Base-by-base conservation (phyloP, 1,139 yeast species). In the Magnusiomyces tetraspermus region DNA sequence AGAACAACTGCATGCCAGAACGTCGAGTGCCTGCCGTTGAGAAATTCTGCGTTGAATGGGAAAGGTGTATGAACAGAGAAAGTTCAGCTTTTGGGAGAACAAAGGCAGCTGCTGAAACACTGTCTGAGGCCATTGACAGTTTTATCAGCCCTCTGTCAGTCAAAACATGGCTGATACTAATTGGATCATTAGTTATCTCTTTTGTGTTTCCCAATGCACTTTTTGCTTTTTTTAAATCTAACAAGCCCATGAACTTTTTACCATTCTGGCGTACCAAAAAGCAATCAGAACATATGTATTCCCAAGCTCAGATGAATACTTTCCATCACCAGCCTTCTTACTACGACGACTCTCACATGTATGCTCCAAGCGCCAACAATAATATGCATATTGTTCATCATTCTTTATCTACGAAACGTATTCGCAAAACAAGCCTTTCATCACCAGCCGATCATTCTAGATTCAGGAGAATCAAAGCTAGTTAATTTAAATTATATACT, bases 51-150 rank as follows among this genome's bases (percentile, higher is more conserved):
- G 72, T 76, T 33, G 72, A 73, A 43, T 87, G 96, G 95, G 83
- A 80, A 57, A 77, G 76, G 57, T 92, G 98, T 67, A 89, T 86
- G 95, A 80, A 82, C 60, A 75, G 88, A 56, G 95, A 90, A 61
- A 96, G 96, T 15, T 78, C 79, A 43, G 72, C 79, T 6, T 79
- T 89, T n/a, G 94, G 92, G 3, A 76, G 80, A 48, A 86, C 94
- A 2, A 76, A 79, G 59, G 78, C 89, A 31, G 79, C 89, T 0
- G 95, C 95, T 0, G 90, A 83, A 62, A 79, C 94, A 0, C 76
- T 88, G 63, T 95, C 94, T 1, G 92, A 84, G 57, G 83, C 87
- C 23, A 73, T 88, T 50, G 85, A 88, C 65, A 83, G 92, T 1
- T 85, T 88, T 60, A 71, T 87, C 42, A 78, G 76, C 55, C 89